Evolutionary conservation across 768 basidiomycete genomes (phyloP), one percentile per base, ranked within the genome.

Genomic region (Leccinum ochraceum): DNA sequence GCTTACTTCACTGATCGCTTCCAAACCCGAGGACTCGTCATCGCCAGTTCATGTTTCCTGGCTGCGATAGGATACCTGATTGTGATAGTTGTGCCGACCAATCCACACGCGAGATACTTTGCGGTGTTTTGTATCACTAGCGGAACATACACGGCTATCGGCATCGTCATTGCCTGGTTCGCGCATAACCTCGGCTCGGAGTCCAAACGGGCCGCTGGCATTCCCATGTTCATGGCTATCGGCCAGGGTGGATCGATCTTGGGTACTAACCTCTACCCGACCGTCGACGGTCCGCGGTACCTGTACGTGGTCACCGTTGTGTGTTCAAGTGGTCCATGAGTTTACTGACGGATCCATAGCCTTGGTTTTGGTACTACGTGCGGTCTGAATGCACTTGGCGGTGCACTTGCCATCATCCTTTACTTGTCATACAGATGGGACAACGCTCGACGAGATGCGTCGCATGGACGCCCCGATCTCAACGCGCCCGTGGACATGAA

Each of bases 131-230:
- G 87, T 63, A 86, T 92, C 64, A 88, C 86, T 0, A 82, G 85
- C 56, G 89, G 89, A 48, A 92, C 89, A 1, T 92, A 92, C 64
- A 86, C 89, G 0, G 82, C 84, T 2, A 90, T 92, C 63, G 90
- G 89, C 1, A 72, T 90, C 6, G 81, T 84, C 42, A 86, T 92
- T 56, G 87, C 89, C 4, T 92, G 90, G 91, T 90, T 87, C 64
- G 83, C 86, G 4, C 88, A 90, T 66, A 92, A 90, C 66, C 79
- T 90, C 8, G 89, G 88, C 4, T 90, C 89, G 1, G 90, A 92
- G 66, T 86, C 86, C 0, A 90, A 92, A 73, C 85, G 83, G 58
- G 89, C 90, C 0, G 84, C 88, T 0, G 89, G 89, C 0, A 87
- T 90, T 32, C 88, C 88, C 9, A 80, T 89, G 75, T 90, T 90